Conservation (phyloP, 192 early-diverging fungal genomes). For the Coemansia sp. region DNA sequence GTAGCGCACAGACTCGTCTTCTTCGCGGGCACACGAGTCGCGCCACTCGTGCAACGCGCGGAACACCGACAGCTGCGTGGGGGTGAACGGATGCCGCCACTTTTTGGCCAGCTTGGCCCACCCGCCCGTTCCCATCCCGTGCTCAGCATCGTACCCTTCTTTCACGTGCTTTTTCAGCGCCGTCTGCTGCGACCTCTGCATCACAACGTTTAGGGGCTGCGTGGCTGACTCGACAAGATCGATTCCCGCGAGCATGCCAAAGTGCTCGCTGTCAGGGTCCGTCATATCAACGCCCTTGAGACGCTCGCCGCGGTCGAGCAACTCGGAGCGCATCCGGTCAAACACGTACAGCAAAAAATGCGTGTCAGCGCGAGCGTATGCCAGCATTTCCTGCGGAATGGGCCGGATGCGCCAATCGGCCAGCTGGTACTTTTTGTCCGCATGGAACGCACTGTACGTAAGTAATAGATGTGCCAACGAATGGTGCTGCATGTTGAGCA, state of each 20-base stretch:
- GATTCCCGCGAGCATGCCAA: slow-evolving; percentile 48
- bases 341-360: slow-evolving; percentile 95
- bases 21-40: slow-evolving; percentile 82
- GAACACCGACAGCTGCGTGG: slow-evolving; percentile 74
- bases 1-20: slow-evolving; percentile 88
- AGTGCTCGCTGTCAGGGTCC: slow-evolving; percentile 12
- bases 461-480: slow-evolving; percentile 80
- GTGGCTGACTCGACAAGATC: slow-evolving; percentile 21
- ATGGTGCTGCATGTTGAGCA: slow-evolving; percentile 78
- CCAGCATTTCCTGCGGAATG: slow-evolving; percentile 84
- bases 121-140: slow-evolving; percentile 73
- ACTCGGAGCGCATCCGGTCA: slow-evolving; percentile 85
- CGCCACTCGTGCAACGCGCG: slow-evolving; percentile 91
- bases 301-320: slow-evolving; percentile 53
- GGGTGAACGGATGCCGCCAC: slow-evolving; percentile 55
- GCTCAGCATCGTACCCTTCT: slow-evolving; percentile 77
- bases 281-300: slow-evolving; percentile 52
- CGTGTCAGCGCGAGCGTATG: slow-evolving; percentile 91
- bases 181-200: slow-evolving; percentile 69
- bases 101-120: slow-evolving; percentile 72
- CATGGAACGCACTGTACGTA: slow-evolving; percentile 70
- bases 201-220: slow-evolving; percentile 33
- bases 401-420: slow-evolving; percentile 99
- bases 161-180: slow-evolving; percentile 72
- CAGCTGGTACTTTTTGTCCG: slow-evolving; percentile 92